Conservation (phyloP, 495 filamentous ascomycete genomes). For the Rhypophila decipiens region DNA sequence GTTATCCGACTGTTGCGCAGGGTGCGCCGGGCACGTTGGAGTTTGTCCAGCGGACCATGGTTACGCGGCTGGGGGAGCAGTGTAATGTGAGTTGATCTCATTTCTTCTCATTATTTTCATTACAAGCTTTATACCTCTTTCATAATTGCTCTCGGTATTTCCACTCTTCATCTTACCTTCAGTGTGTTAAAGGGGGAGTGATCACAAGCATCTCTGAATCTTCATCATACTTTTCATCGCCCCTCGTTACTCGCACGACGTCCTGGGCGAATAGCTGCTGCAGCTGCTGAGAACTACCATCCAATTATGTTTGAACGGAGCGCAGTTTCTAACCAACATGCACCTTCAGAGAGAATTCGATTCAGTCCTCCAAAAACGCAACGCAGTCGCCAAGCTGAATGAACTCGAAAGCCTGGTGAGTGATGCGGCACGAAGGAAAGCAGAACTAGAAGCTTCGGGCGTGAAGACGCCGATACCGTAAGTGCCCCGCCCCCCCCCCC, state of each 20-base stretch:
- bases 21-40: constrained; percentile 61
- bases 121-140: background rate
- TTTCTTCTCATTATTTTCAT: no score
- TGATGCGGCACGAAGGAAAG: constrained; percentile 57
- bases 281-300: no score
- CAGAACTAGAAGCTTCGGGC: constrained; percentile 16
- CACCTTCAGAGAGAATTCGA: constrained; percentile 78
- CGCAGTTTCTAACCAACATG: no score
- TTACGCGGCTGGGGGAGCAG: constrained; percentile 56
- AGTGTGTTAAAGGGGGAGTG: background rate
- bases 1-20: constrained; percentile 78
- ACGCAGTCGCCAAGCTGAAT: constrained; percentile 72
- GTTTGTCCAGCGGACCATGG: constrained; percentile 64
- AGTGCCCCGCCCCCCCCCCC: constrained; percentile 16
- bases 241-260: no score
- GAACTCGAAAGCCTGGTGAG: constrained; percentile 69
- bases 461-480: constrained; percentile 37
- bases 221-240: no score
- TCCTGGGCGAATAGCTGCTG: no score
- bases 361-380: constrained; percentile 59
- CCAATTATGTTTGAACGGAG: no score
- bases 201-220: no score
- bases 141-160: background rate
- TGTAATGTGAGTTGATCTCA: constrained; percentile 36
- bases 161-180: background rate